phyloP scores from a whole-genome alignment of 176 grass and related monocot species.

The Carex parvula region DNA sequence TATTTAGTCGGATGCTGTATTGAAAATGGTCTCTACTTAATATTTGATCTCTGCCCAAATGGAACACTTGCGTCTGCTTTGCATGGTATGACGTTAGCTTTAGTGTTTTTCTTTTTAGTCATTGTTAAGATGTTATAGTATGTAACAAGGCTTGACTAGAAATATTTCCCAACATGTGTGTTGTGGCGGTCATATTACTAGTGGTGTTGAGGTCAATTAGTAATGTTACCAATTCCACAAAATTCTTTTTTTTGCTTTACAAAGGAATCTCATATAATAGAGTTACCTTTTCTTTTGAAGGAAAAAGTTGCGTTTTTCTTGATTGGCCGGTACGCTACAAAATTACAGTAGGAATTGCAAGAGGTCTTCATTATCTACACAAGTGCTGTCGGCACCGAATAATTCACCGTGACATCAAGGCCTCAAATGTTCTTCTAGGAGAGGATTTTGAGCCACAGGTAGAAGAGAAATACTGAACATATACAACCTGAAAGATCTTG shows the following conservation, averaged over 20 bases:
- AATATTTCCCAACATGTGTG: not conserved
- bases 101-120: not conserved
- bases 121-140: not conserved
- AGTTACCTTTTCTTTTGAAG: slow-evolving; percentile 34
- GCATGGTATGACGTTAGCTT: slow-evolving; percentile 47
- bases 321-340: slow-evolving; percentile 72
- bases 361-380: slow-evolving; percentile 88
- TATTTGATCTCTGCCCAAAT: slow-evolving; percentile 68
- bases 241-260: not conserved
- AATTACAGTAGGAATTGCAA: slow-evolving; percentile 70
- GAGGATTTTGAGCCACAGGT: slow-evolving; percentile 86
- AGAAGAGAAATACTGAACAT: not conserved
- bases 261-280: not conserved
- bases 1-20: slow-evolving; percentile 80
- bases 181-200: not conserved
- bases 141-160: not conserved
- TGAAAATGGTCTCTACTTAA: slow-evolving; percentile 77
- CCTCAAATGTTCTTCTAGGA: slow-evolving; percentile 68
- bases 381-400: slow-evolving; percentile 79
- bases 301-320: slow-evolving; percentile 49
- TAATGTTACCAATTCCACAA: not conserved
- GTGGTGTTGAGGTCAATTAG: not conserved
- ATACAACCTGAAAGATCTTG: not conserved
- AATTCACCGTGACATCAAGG: slow-evolving; percentile 95
- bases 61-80: slow-evolving; percentile 68